Base-by-base conservation (phyloP, 2,329 filamentous ascomycete genomes). In the Stachybotrys echinatus region DNA sequence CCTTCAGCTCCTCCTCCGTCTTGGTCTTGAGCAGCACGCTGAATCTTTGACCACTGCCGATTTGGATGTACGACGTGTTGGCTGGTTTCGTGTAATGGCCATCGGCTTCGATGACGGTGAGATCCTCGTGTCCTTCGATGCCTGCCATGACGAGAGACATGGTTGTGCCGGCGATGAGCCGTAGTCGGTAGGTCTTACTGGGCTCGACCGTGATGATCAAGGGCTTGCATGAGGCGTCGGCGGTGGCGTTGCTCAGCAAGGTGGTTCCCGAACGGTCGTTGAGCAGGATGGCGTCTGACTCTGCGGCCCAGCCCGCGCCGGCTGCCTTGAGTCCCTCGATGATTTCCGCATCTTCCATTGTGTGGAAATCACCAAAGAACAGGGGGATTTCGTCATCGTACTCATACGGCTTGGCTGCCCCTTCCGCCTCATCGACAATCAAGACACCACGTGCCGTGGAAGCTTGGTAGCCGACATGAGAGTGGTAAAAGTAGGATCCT, bases 401-500 rank as follows among this genome's bases (percentile, higher is more conserved):
- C 1, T 73, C 39, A 54, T 84, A 86, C 0, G 83, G 83, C 1
- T 21, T 21, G 12, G 20, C 18, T 4, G 40, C 5, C 22, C 68
- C 53, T 6, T 23, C 63, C 34, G 61, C 59, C 45, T 80, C 75
- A 50, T 79, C 74, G n/a, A 88, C 74, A 43, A 85, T 79, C 31
- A 88, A 58, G 0, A 77, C 66, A 0, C 84, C 84, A 6, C 74
- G 64, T 0, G 79, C 80, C 14, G 81, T 80, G 31, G 79, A 65
- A 0, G 79, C 77, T 58, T 87, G 83, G 51, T 86, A 79, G 0
- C 75, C 82, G 17, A 87, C 72, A 53, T 87, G 84, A 0, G 83
- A 85, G 59, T 87, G 84, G 58, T 87, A 87, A 60, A 84, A 86
- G 58, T 85, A 87, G 0, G 82, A 81, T 5, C 84, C 84, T 0